Conservation (phyloP, 768 basidiomycete genomes). For the Pholiota microspora region DNA sequence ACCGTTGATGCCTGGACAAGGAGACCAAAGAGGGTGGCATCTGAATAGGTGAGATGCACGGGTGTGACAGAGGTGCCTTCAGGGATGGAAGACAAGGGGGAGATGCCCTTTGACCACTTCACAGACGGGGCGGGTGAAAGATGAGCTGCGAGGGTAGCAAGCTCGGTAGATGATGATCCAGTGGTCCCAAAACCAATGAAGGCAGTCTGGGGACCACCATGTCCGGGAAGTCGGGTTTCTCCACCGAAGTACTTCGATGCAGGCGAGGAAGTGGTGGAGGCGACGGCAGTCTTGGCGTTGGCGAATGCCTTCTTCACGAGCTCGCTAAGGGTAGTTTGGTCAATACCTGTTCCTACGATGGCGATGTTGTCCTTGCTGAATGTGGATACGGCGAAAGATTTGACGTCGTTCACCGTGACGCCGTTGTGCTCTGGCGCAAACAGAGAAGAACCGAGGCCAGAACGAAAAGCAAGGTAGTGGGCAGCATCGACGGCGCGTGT, state of each 20-base stretch:
- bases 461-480: slow-evolving; percentile 90
- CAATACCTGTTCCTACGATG: slow-evolving; percentile 85
- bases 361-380: slow-evolving; percentile 82
- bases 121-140: slow-evolving; percentile 77
- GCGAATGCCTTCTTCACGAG: slow-evolving; percentile 73
- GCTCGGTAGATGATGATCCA: slow-evolving; percentile 60
- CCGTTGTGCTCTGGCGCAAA: slow-evolving; percentile 72
- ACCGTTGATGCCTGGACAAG: slow-evolving; percentile 69
- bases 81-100: slow-evolving; percentile 67
- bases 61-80: slow-evolving; percentile 61
- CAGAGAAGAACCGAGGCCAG: slow-evolving; percentile 88
- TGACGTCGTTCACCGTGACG: slow-evolving; percentile 67
- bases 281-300: slow-evolving; percentile 36
- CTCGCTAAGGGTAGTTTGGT: slow-evolving; percentile 61
- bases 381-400: slow-evolving; percentile 66
- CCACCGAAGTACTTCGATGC: slow-evolving; percentile 71
- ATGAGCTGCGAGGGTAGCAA: slow-evolving; percentile 77
- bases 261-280: slow-evolving; percentile 29
- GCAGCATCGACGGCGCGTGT: slow-evolving; percentile 82
- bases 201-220: slow-evolving; percentile 66
- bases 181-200: slow-evolving; percentile 89
- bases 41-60: slow-evolving; percentile 87
- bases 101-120: slow-evolving; percentile 82
- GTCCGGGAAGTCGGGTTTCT: slow-evolving; percentile 71
- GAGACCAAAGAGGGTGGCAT: slow-evolving; percentile 85